These are phyloP conservation scores for Solanum chiquidenum DNA, from an alignment of 257 asterid genomes.

Conservation along the genomic window DNA sequence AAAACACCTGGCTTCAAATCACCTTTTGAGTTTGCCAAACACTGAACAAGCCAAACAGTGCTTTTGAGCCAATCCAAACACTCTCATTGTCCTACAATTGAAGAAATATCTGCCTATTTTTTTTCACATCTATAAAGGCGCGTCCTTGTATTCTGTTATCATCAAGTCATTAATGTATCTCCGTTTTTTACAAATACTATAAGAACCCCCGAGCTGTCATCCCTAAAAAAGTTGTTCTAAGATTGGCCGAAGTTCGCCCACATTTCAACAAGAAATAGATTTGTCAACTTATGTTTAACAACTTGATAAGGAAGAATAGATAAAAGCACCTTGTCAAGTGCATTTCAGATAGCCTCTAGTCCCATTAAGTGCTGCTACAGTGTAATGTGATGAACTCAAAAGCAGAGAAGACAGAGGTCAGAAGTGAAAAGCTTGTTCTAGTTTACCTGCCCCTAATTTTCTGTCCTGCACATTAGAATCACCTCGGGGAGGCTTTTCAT, in stretches of 20 bases:
- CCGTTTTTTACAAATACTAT: neutral
- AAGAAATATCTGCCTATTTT: neutral
- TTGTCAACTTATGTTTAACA: neutral
- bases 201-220: neutral
- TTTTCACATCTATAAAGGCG: neutral
- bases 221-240: neutral
- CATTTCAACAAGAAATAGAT: neutral
- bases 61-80: neutral
- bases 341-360: neutral
- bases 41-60: neutral
- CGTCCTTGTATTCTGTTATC: neutral
- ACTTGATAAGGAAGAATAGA: neutral
- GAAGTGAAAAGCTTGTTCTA: neutral
- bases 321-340: neutral
- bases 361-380: neutral
- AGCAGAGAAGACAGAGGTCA: neutral
- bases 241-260: neutral
- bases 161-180: neutral
- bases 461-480: conserved; percentile 11
- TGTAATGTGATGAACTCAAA: neutral
- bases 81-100: neutral
- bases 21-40: neutral
- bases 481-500: conserved; percentile 22
- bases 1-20: neutral
- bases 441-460: neutral